Conservation (phyloP, 768 basidiomycete genomes). For the Agrocybe chaxingu region DNA sequence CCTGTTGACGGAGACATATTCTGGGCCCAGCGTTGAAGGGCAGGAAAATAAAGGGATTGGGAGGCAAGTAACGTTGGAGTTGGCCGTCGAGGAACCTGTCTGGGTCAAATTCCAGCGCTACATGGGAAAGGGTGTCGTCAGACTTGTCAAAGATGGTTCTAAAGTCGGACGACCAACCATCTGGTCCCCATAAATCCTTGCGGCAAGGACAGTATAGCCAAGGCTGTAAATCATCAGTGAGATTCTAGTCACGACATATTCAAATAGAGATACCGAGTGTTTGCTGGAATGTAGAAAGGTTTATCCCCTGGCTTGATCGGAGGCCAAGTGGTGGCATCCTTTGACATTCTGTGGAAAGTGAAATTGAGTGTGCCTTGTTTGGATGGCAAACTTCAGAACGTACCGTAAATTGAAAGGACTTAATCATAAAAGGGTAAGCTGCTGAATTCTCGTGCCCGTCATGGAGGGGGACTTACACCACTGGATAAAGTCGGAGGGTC, state of each 20-base stretch:
- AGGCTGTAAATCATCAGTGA: slow-evolving; percentile 1
- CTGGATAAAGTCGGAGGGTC: too few relatives aligned
- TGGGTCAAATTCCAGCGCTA: slow-evolving; percentile 60
- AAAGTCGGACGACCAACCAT: slow-evolving; percentile 34
- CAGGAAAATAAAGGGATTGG: slow-evolving; percentile 53
- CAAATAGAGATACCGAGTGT: slow-evolving; percentile 7
- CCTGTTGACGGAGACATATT: slow-evolving; percentile 41
- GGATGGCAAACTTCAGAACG: too few relatives aligned
- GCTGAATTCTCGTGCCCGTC: too few relatives aligned
- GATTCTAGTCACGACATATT: not conserved
- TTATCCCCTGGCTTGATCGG: not conserved
- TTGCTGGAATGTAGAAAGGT: slow-evolving; percentile 15
- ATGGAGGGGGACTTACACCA: too few relatives aligned
- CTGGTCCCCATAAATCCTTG: slow-evolving; percentile 62
- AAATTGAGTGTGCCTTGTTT: too few relatives aligned
- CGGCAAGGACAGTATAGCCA: slow-evolving; percentile 46
- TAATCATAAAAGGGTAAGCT: too few relatives aligned
- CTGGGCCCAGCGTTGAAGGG: slow-evolving; percentile 49
- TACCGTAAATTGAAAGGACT: too few relatives aligned
- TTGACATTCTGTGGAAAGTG: too few relatives aligned
- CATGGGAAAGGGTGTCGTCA: not conserved
- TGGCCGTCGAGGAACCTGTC: slow-evolving; percentile 62
- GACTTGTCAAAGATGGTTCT: not conserved
- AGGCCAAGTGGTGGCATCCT: too few relatives aligned
- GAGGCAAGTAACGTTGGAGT: slow-evolving; percentile 46